phyloP scores from a whole-genome alignment of 1,284 basidiomycete species.

The Xanthoconium separans region DNA sequence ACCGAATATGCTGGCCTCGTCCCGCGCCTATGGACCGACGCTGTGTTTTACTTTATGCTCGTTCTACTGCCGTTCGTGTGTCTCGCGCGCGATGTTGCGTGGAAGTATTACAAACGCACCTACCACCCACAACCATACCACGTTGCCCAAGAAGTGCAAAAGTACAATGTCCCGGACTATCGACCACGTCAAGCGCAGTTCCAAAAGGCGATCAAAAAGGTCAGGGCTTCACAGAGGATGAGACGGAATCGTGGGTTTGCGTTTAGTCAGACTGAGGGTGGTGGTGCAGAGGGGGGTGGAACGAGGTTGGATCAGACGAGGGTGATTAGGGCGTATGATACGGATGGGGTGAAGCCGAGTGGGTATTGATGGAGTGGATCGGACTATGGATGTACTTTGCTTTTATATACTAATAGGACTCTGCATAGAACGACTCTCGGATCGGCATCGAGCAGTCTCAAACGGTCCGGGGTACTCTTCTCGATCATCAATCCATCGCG shows the following conservation, averaged over 20 bases:
- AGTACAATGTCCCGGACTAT: conserved; percentile 98
- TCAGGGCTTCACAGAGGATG: conserved; percentile 93
- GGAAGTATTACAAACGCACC: conserved; percentile 96
- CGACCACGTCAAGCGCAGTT: conserved; percentile 98
- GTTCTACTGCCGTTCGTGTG: conserved; percentile 88
- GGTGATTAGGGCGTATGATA: conserved; percentile 89
- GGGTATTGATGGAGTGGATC: conserved; percentile 51
- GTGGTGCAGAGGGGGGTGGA: not conserved
- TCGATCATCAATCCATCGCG: too few relatives aligned
- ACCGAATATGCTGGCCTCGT: conserved; percentile 89
- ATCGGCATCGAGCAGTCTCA: too few relatives aligned
- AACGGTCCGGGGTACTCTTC: too few relatives aligned
- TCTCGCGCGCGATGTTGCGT: conserved; percentile 87
- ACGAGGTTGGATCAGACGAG: conserved; percentile 68
- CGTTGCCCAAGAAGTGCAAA: conserved; percentile 95
- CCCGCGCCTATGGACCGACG: conserved; percentile 82
- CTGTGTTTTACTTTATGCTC: conserved; percentile 88
- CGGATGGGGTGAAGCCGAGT: conserved; percentile 69
- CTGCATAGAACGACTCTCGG: too few relatives aligned
- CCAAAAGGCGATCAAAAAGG: conserved; percentile 98
- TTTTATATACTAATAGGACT: not conserved
- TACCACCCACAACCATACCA: conserved; percentile 92
- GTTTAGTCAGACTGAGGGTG: conserved; percentile 92
- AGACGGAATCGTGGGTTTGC: conserved; percentile 92
- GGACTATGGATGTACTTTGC: not conserved